Percentiles rank a stretch among this genome's conserved stretches.
phyloP scores from a whole-genome alignment of 78 protist genomes.

The Neovahlkampfia damariscottae region DNA sequence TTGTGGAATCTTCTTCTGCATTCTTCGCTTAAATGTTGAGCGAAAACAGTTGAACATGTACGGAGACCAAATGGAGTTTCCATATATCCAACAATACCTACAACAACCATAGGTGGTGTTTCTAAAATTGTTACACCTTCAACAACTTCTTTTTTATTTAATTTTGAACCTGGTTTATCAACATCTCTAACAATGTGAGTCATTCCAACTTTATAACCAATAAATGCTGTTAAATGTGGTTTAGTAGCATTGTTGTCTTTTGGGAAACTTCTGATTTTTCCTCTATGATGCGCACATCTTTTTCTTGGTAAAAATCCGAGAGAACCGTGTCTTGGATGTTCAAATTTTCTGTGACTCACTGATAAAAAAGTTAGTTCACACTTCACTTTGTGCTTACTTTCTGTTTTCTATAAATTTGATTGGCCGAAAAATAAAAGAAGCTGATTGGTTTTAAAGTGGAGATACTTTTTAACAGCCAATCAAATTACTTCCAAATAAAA shows the following conservation, averaged over 20 bases:
- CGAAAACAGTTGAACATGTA: constrained; percentile 97
- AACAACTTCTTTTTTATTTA: constrained; percentile 95
- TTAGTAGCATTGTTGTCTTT: constrained; percentile 81
- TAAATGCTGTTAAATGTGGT: constrained; percentile 93
- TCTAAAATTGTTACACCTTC: constrained; percentile 99
- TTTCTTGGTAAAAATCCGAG: constrained; percentile 98
- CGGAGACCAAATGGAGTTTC: constrained; percentile 95
- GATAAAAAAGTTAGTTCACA: too few relatives aligned
- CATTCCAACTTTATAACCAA: constrained; percentile 99
- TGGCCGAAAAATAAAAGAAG: too few relatives aligned
- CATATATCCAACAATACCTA: constrained; percentile 98
- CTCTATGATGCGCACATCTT: constrained; percentile 83
- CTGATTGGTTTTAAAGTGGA: too few relatives aligned
- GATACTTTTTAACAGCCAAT: too few relatives aligned
- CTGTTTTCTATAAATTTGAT: too few relatives aligned
- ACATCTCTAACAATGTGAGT: constrained; percentile 98
- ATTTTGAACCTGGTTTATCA: constrained; percentile 86
- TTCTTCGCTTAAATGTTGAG: constrained; percentile 76
- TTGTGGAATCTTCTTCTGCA: constrained; percentile 91
- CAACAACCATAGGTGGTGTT: constrained; percentile 95
- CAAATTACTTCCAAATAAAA: too few relatives aligned
- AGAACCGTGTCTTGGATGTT: constrained; percentile 98
- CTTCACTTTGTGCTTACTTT: too few relatives aligned
- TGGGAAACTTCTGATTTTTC: constrained; percentile 92
- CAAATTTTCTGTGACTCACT: constrained; percentile 82